Evolutionary conservation across 352 stramenopile genomes (phyloP).

Genomic region (Globisporangium middletonii): DNA sequence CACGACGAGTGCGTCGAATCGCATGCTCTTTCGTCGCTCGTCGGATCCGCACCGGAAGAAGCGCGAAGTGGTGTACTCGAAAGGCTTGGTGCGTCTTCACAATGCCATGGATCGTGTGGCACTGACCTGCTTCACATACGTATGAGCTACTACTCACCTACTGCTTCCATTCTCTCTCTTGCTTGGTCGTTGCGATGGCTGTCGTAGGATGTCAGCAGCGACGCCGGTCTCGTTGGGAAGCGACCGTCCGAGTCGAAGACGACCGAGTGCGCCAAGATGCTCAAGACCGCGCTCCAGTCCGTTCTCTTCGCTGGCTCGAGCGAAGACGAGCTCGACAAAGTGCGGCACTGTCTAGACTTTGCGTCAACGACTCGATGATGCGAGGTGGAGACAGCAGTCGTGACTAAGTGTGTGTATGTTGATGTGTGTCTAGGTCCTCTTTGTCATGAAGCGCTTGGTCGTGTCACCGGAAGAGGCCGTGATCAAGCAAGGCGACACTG

Average conservation of each 20-base stretch:
- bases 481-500: constrained; percentile 90
- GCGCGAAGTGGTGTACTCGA: constrained; percentile 64
- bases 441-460: constrained; percentile 72
- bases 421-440: constrained; percentile 41
- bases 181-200: neutral
- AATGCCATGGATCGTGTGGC: neutral
- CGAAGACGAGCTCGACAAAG: constrained; percentile 62
- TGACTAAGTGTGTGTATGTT: neutral
- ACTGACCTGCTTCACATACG: neutral
- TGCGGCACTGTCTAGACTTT: constrained; percentile 4
- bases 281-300: constrained; percentile 53
- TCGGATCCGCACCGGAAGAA: constrained; percentile 64
- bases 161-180: neutral
- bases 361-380: neutral
- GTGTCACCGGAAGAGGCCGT: constrained; percentile 75
- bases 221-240: constrained; percentile 29
- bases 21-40: constrained; percentile 38
- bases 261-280: constrained; percentile 30
- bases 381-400: neutral
- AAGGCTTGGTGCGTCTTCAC: constrained; percentile 37
- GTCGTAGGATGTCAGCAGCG: constrained; percentile 27
- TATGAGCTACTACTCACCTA: neutral
- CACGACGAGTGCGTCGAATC: constrained; percentile 10
- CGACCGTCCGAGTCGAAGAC: constrained; percentile 62
- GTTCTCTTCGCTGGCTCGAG: constrained; percentile 61